Evolutionary conservation across 2,329 filamentous ascomycete species (phyloP).

Genomic region (Zelopaecilomyces penicillatus): DNA sequence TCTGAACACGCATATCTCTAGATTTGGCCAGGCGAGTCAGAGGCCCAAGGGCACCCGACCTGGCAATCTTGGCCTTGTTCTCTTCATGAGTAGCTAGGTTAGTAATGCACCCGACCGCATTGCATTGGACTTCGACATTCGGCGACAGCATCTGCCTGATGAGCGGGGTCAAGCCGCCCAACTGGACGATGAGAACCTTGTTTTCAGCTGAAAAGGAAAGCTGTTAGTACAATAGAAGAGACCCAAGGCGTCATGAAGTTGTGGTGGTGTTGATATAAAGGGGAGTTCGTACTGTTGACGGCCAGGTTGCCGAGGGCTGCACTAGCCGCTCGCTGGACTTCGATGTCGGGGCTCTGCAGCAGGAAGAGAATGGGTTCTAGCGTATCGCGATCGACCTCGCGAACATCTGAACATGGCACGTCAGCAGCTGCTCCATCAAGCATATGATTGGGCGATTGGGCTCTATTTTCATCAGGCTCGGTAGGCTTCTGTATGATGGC

Average conservation of each 20-base stretch:
- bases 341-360: slow-evolving; percentile 89
- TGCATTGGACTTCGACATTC: slow-evolving; percentile 98
- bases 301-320: slow-evolving; percentile 92
- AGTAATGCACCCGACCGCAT: slow-evolving; percentile 97
- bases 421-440: neutral
- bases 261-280: neutral
- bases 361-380: slow-evolving; percentile 94
- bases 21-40: slow-evolving; percentile 90
- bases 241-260: too few relatives aligned
- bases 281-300: slow-evolving; percentile 72
- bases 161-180: slow-evolving; percentile 81
- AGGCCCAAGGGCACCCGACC: slow-evolving; percentile 84
- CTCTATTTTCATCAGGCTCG: neutral
- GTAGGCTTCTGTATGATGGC: slow-evolving; percentile 8
- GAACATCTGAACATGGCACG: slow-evolving; percentile 60
- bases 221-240: slow-evolving; percentile 25
- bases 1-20: slow-evolving; percentile 95
- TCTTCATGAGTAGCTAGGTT: slow-evolving; percentile 97
- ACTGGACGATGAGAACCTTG: slow-evolving; percentile 90
- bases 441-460: too few relatives aligned
- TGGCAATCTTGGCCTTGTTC: slow-evolving; percentile 97
- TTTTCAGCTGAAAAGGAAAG: slow-evolving; percentile 69
- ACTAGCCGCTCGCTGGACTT: slow-evolving; percentile 93
- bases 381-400: slow-evolving; percentile 89
- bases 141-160: slow-evolving; percentile 98